Base-by-base conservation (phyloP, 2,329 filamentous ascomycete species). In the Zasmidium cellare region DNA sequence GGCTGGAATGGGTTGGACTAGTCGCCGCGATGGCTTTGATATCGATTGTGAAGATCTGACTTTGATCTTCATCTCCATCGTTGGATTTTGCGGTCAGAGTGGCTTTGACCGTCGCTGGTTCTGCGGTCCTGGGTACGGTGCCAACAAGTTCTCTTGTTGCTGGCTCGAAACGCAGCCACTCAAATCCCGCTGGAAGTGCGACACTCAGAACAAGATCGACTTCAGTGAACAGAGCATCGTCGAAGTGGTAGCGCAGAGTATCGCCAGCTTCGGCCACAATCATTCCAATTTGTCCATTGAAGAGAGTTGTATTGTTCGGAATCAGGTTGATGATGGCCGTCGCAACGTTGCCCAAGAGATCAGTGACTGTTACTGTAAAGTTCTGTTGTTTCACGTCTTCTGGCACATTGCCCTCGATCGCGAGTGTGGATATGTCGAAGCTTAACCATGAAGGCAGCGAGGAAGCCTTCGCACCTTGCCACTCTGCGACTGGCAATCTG, bases 391-490 rank as follows among this genome's bases (percentile, higher is more conserved):
- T 77, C 2, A 84, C 82, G 51, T 79, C 76, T n/a, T 77, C 68
- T 0, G 86, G 84, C 2, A 88, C 85, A 1, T 76, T 88, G 2
- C 91, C 92, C 28, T 75, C 80, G 6, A 96, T 74, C 0, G 75
- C 76, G 69, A 91, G 82, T 0, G 85, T 86, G 9, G 75, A 66
- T 2, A 80, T 75, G 66, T 94, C 80, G 53, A 94, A 83, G 0
- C 76, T 76, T 23, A 96, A 72, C 92, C 92, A 96, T 2, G 76
- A 69, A 0, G 91, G 90, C 12, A 86, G 71, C 23, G 81, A 74
- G 0, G 82, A 79, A 1, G 79, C 77, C 5, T 58, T 28, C 7
- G 85, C 78, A 0, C 79, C 78, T 14, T 70, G 67, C 28, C 92
- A 66, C 25, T 86, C 80, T 0, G 75, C 75, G 2, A 77, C 71